phyloP scores from a whole-genome alignment of 1,139 yeast species.

The Pichia sp. region DNA sequence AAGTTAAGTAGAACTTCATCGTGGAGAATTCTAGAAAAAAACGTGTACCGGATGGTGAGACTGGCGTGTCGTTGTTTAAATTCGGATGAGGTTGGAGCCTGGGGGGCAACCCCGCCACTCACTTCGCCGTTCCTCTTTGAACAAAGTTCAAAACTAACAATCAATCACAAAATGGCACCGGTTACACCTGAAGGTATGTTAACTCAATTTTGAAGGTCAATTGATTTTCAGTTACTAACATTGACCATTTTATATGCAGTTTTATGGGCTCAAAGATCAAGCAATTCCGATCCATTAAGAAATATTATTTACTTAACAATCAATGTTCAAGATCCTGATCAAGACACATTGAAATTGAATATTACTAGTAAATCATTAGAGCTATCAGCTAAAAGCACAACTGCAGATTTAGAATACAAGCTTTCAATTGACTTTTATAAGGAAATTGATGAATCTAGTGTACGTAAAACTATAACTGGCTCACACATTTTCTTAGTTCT shows the following conservation, averaged over 20 bases:
- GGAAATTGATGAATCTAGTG: constrained; percentile 60
- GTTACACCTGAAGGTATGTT: constrained; percentile 35
- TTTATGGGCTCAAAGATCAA: constrained; percentile 95
- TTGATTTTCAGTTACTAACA: constrained; percentile 7
- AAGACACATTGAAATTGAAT: constrained; percentile 35
- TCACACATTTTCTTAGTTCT: constrained; percentile 64
- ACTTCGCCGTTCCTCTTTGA: too few species aligned
- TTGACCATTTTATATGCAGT: constrained; percentile 32
- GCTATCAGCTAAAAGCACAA: constrained; percentile 53
- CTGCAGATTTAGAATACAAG: constrained; percentile 47
- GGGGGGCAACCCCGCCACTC: too few species aligned
- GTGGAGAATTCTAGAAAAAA: too few species aligned
- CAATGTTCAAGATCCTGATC: constrained; percentile 59
- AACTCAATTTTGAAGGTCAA: too few species aligned
- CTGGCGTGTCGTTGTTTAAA: too few species aligned
- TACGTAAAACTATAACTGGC: constrained; percentile 58
- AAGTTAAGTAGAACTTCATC: too few species aligned
- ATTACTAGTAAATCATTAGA: constrained; percentile 42
- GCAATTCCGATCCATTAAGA: constrained; percentile 57
- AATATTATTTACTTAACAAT: constrained; percentile 73
- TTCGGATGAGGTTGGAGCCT: too few species aligned
- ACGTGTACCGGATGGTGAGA: too few species aligned
- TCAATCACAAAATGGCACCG: constrained; percentile 16
- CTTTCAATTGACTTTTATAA: constrained; percentile 64
- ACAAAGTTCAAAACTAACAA: too few species aligned